phyloP scores from a whole-genome alignment of 352 stramenopile genomes.

The Phytopythium kandeliae region DNA sequence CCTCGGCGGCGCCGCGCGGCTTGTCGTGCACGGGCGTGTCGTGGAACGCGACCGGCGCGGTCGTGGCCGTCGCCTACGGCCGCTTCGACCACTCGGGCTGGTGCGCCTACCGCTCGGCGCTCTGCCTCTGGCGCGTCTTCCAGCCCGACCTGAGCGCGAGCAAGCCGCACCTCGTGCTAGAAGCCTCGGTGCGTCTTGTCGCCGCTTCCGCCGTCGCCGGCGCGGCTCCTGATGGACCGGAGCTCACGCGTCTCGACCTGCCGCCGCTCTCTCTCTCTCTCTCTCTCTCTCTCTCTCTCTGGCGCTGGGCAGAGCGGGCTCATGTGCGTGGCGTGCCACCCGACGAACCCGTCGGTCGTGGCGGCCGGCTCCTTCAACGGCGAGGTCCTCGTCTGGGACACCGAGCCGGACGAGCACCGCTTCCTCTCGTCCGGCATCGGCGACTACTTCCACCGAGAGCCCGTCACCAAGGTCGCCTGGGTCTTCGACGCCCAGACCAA shows the following conservation, averaged over 20 bases:
- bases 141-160: conserved; percentile 59
- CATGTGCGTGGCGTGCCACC: conserved; percentile 86
- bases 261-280: too few relatives aligned
- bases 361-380: conserved; percentile 85
- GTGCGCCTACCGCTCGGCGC: conserved; percentile 83
- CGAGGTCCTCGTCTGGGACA: conserved; percentile 82
- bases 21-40: conserved; percentile 83
- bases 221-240: too few relatives aligned
- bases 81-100: conserved; percentile 82
- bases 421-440: conserved; percentile 76
- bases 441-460: conserved; percentile 88
- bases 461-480: conserved; percentile 77
- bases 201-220: too few relatives aligned
- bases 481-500: conserved; percentile 68
- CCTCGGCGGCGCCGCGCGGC: conserved; percentile 25
- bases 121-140: conserved; percentile 87
- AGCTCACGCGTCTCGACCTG: too few relatives aligned
- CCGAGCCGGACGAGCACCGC: conserved; percentile 52
- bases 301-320: conserved; percentile 78
- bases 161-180: conserved; percentile 68
- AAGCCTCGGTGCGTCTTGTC: conserved; percentile 69
- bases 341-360: conserved; percentile 73
- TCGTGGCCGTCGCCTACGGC: conserved; percentile 80
- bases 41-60: conserved; percentile 82
- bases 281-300: too few relatives aligned